Evolutionary conservation across 495 filamentous ascomycete species (phyloP).

Genomic region (Saxispiralis lemnorum): DNA sequence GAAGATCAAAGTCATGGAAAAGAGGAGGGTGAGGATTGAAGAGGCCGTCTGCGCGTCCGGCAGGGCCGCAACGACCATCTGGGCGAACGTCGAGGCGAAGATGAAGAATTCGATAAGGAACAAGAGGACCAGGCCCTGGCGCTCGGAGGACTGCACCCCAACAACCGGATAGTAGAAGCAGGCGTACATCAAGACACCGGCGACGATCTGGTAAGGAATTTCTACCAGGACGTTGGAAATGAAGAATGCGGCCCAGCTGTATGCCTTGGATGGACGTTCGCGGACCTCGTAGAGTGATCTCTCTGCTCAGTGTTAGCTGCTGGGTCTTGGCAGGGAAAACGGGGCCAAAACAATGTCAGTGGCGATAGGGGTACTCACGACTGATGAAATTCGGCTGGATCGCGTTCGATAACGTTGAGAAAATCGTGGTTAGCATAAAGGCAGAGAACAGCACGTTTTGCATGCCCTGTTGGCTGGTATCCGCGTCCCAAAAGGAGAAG

Average conservation of each 20-base stretch:
- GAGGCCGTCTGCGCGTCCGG: slow-evolving; percentile 10
- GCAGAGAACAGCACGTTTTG: slow-evolving; percentile 55
- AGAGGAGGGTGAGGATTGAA: slow-evolving; percentile 18
- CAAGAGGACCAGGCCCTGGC: slow-evolving; percentile 43
- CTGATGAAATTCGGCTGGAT: slow-evolving; percentile 40
- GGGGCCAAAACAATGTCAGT: too few species aligned
- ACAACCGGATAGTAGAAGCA: slow-evolving; percentile 36
- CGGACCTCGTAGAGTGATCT: slow-evolving; percentile 38
- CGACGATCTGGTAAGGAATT: slow-evolving; percentile 33
- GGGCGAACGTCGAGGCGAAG: slow-evolving; percentile 11
- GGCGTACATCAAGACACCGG: slow-evolving; percentile 32
- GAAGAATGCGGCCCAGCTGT: slow-evolving; percentile 38
- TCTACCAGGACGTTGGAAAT: slow-evolving; percentile 35
- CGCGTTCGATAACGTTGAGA: slow-evolving; percentile 33
- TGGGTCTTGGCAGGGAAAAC: slow-evolving; percentile 34
- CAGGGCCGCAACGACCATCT: slow-evolving; percentile 8
- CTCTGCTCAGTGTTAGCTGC: slow-evolving; percentile 15
- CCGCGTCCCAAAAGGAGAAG: slow-evolving; percentile 28
- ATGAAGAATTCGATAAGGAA: slow-evolving; percentile 39
- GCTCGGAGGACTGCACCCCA: slow-evolving; percentile 29
- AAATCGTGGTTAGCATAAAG: slow-evolving; percentile 46
- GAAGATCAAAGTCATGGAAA: slow-evolving; percentile 33
- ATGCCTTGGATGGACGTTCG: slow-evolving; percentile 38
- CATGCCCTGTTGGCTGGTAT: slow-evolving; percentile 17
- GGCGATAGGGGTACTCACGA: too few species aligned